Evolutionary conservation across 176 grass and related monocot genomes (phyloP), one percentile per base, ranked within the genome.

Genomic region (Tillandsia leiboldiana): DNA sequence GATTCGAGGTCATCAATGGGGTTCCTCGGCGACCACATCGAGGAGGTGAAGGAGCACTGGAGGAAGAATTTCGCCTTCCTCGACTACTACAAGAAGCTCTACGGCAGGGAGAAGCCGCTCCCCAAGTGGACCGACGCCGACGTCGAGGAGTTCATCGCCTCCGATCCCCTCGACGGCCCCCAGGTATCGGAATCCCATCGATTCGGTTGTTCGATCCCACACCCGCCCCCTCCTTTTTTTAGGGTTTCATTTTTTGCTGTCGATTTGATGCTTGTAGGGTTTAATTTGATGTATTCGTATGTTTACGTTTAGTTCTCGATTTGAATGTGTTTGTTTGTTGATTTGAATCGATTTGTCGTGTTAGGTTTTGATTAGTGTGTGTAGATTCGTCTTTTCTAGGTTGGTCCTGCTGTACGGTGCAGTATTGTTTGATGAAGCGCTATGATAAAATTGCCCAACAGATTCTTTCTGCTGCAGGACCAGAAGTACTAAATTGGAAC

Each of bases 51-150:
- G 84, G 79, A 82, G 77, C 89, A 99, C 89, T 99, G 94, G 94
- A 91, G 65, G 94, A 68, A 74, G 52, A 99, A 93, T 74, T 68
- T 99, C 49, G 70, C 89, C 67, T 93, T 99, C 72, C 77, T 99
- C 49, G 94, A 93, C 78, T 99, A 99, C 77, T 99, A 85, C 89
- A 99, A 93, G 84, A 99, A 99, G 90, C 79, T 83, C 66, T 90
- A 90, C 70, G 94, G 87, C 62, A 79, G 87, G 72, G 80, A 82
- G 12, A 22, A 92, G 69, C 72, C 94, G 50, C 94, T 93, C 28
- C 87, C 87, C 80, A 93, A 87, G 68, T 99, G 94, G 89, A 80
- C 74, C 69, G 75, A 88, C 50, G 89, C 89, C 73, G 89, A 99
- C 64, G 94, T 99, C 66, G 67, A 93, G 0, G 84, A 99, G 74